These are phyloP conservation scores for Perilla frutescens DNA, from an alignment of 257 asterid genomes.

Conservation along the genomic window DNA sequence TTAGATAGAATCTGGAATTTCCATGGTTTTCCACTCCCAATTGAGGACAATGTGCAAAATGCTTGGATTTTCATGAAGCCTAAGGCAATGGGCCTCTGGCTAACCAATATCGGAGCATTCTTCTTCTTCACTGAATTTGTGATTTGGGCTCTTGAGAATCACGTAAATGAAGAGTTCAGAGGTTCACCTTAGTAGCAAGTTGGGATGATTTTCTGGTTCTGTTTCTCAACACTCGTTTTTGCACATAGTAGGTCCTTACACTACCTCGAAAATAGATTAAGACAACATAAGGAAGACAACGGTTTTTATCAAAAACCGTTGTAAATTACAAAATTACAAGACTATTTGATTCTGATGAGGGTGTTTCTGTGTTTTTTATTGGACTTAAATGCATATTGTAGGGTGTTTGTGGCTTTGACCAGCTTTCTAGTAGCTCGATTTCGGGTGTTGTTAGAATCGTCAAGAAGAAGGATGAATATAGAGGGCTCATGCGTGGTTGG, in stretches of 20 bases:
- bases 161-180: constrained; percentile 49
- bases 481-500: constrained; percentile 68
- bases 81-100: constrained; percentile 48
- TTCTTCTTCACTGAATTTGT: constrained; percentile 54
- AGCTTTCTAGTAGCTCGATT: constrained; percentile 59
- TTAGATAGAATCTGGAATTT: constrained; percentile 46
- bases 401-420: constrained; percentile 75
- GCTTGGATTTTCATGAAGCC: constrained; percentile 66
- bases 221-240: constrained; percentile 15
- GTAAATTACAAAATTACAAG: too few relatives aligned
- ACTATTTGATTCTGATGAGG: too few relatives aligned
- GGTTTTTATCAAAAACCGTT: too few relatives aligned
- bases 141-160: constrained; percentile 64
- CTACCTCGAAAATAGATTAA: too few relatives aligned
- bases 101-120: constrained; percentile 47
- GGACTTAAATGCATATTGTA: constrained; percentile 22
- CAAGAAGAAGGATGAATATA: constrained; percentile 57
- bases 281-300: too few relatives aligned
- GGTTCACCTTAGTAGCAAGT: constrained; percentile 54
- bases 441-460: constrained; percentile 45
- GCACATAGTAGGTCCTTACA: constrained; percentile 53
- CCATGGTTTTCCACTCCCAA: constrained; percentile 38
- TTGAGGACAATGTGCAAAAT: constrained; percentile 35
- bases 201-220: constrained; percentile 59
- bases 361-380: too few relatives aligned